Evolutionary conservation across 192 early-diverging fungal species (phyloP).

Genomic region (Coemansia sp.): DNA sequence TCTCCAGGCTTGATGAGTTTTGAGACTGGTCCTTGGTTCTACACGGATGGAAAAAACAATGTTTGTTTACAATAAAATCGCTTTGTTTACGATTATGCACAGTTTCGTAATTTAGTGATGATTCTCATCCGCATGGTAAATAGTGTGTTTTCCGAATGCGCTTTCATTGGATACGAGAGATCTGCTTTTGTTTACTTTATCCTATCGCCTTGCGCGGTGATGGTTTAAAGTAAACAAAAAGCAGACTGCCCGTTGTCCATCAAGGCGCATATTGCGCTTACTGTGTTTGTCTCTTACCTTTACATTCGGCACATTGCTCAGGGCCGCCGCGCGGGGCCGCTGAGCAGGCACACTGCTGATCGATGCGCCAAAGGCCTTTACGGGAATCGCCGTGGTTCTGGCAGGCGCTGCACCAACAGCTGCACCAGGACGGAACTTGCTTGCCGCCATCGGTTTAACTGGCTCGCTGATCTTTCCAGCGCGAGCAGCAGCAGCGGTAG

Average conservation of each 20-base stretch:
- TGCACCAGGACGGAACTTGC: constrained; percentile 11
- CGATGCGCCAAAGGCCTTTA: constrained; percentile 27
- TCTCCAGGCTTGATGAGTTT: constrained; percentile 38
- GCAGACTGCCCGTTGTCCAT: too few species aligned
- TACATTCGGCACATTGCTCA: constrained; percentile 32
- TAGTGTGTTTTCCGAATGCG: too few species aligned
- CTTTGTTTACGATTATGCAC: constrained; percentile 4
- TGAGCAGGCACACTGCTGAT: not conserved
- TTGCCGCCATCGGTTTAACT: constrained; percentile 7
- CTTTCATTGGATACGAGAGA: too few species aligned
- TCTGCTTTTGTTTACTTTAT: too few species aligned
- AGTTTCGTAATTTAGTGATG: not conserved
- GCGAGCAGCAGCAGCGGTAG: constrained; percentile 3
- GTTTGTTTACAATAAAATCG: constrained; percentile 2
- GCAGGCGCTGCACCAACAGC: not conserved
- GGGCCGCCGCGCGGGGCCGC: constrained; percentile 29
- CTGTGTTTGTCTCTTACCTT: constrained; percentile 21
- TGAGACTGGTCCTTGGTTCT: constrained; percentile 7
- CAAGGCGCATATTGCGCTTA: too few species aligned
- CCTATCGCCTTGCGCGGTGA: too few species aligned
- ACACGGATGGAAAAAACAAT: not conserved
- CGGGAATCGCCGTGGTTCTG: constrained; percentile 1
- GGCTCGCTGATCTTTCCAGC: constrained; percentile 11
- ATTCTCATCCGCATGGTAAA: not conserved
- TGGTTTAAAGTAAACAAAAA: constrained; percentile 14